Conservation (phyloP, 257 asterid genomes). For the Capsicum chinense region DNA sequence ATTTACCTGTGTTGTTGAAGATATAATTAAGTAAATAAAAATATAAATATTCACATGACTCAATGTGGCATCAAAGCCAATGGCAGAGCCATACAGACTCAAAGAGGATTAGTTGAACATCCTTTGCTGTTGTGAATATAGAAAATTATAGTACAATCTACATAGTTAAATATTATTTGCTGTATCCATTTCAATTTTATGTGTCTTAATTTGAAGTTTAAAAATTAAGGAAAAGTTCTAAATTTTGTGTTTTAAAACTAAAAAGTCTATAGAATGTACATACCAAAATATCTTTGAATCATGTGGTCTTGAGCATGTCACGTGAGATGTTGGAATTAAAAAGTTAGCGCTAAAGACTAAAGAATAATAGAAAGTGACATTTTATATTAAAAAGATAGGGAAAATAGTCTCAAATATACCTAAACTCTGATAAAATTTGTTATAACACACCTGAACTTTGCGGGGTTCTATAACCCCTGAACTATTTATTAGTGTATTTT, state of each 20-base stretch:
- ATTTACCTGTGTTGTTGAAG: slow-evolving; percentile 34
- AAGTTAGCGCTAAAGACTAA: background rate
- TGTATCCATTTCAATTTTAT: background rate
- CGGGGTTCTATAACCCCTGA: no score
- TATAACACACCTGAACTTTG: no score
- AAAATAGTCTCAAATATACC: no score
- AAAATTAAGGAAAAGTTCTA: background rate
- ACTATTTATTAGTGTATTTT: no score
- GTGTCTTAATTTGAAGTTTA: background rate
- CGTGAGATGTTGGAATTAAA: background rate
- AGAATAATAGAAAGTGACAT: background rate
- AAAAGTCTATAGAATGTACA: background rate
- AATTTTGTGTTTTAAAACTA: background rate
- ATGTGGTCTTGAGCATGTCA: background rate
- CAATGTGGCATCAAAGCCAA: background rate
- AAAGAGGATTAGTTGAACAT: background rate
- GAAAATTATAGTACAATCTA: background rate
- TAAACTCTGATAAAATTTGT: no score
- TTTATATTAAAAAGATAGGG: background rate
- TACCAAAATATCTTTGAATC: background rate
- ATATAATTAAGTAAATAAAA: background rate
- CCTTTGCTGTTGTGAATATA: no score
- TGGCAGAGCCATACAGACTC: background rate
- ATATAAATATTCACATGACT: no score
- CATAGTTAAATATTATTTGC: background rate